Conservation (phyloP, 73 alveolate species). For the Paramecium biaurelia region DNA sequence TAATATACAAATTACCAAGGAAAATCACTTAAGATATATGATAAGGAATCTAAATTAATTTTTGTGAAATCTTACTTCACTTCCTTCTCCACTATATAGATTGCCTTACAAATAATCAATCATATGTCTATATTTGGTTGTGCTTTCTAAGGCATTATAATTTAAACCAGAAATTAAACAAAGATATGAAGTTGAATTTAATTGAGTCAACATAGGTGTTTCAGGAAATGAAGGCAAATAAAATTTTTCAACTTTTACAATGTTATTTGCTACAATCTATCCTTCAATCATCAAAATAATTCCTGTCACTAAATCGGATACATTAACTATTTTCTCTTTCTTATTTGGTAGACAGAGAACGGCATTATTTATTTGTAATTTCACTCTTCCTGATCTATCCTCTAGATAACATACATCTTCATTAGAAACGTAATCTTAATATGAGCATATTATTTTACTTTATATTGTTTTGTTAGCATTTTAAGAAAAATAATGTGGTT, state of each 20-base stretch:
- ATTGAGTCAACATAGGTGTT: background rate
- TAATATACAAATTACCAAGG: background rate
- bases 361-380: background rate
- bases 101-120: constrained; percentile 7
- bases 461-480: background rate
- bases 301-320: background rate
- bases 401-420: background rate
- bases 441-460: background rate
- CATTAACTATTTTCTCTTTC: background rate
- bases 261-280: background rate
- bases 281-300: background rate
- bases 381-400: constrained; percentile 19
- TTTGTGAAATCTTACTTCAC: background rate
- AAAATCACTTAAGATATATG: background rate
- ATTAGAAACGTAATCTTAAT: background rate
- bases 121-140: background rate
- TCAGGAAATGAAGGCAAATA: background rate
- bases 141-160: background rate
- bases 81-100: constrained; percentile 3
- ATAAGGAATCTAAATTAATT: background rate
- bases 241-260: background rate
- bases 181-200: background rate
- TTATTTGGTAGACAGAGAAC: background rate
- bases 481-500: background rate
- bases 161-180: constrained; percentile 21